Evolutionary conservation across 345 rosid species (phyloP).

Genomic region (Salix arbutifolia): DNA sequence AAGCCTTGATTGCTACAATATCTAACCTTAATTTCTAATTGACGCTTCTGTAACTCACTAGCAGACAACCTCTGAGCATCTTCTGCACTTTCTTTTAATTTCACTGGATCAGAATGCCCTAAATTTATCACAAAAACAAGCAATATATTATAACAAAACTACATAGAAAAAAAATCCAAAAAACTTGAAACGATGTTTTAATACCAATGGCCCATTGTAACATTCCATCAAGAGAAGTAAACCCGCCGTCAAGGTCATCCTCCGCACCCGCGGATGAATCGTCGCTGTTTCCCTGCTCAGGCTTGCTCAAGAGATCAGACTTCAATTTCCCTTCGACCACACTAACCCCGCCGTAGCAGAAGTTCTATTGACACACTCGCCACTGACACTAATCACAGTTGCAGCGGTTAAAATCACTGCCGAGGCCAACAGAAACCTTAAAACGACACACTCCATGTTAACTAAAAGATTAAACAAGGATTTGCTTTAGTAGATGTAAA

Average conservation of each 20-base stretch:
- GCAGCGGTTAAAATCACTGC: conserved; percentile 1
- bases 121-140: conserved; percentile 3
- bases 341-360: conserved; percentile 36
- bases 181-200: background rate
- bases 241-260: conserved; percentile 76
- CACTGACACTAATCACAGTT: background rate
- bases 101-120: conserved; percentile 89
- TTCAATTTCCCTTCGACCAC: conserved; percentile 73
- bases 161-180: background rate
- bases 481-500: background rate
- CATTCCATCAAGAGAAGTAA: conserved; percentile 88
- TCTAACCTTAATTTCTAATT: conserved; percentile 66
- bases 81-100: conserved; percentile 68
- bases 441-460: background rate
- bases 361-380: conserved; percentile 44
- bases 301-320: conserved; percentile 46
- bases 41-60: conserved; percentile 70
- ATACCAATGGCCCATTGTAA: conserved; percentile 91
- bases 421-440: conserved; percentile 2
- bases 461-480: background rate
- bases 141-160: background rate
- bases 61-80: conserved; percentile 59
- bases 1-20: background rate
- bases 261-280: conserved; percentile 32
- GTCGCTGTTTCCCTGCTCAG: conserved; percentile 32